A percentile compares a stretch with the other conserved stretches of the same genome.
Conservation (phyloP, 2,329 filamentous ascomycete genomes). For the Tothia fuscella region DNA sequence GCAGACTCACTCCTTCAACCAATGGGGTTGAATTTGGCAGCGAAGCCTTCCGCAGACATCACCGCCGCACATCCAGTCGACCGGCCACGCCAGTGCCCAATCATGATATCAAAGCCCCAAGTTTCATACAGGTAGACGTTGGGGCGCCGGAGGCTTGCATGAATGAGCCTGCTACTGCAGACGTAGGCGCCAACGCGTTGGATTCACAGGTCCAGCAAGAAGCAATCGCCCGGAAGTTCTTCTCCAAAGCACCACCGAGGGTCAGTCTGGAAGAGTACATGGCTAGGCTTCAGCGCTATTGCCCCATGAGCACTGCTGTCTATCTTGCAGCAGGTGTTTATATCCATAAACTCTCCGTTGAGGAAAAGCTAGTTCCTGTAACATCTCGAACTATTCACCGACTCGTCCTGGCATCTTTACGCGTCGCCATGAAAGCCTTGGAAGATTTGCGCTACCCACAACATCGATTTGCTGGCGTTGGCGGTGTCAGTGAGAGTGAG, state of each 20-base stretch:
- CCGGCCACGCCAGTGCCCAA: constrained; percentile 26
- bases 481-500: constrained; percentile 73
- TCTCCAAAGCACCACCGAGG: constrained; percentile 74
- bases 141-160: constrained; percentile 39
- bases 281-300: constrained; percentile 75
- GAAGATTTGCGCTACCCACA: constrained; percentile 87
- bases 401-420: constrained; percentile 67
- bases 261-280: constrained; percentile 79
- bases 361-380: constrained; percentile 62
- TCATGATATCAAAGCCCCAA: constrained; percentile 26
- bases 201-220: constrained; percentile 69
- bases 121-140: constrained; percentile 26
- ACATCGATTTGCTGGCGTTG: constrained; percentile 70
- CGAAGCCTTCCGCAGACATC: constrained; percentile 20
- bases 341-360: constrained; percentile 69
- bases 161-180: constrained; percentile 34
- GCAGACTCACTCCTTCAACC: constrained; percentile 9
- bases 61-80: constrained; percentile 25
- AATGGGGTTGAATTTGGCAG: constrained; percentile 10
- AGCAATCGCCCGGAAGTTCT: constrained; percentile 84
- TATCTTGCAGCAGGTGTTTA: constrained; percentile 84
- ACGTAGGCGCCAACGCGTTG: constrained; percentile 24
- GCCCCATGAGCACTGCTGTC: constrained; percentile 85
- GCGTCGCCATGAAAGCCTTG: constrained; percentile 88
- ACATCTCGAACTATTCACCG: constrained; percentile 79